Conservation (phyloP, 345 rosid species). For the Lagerstroemia speciosa region DNA sequence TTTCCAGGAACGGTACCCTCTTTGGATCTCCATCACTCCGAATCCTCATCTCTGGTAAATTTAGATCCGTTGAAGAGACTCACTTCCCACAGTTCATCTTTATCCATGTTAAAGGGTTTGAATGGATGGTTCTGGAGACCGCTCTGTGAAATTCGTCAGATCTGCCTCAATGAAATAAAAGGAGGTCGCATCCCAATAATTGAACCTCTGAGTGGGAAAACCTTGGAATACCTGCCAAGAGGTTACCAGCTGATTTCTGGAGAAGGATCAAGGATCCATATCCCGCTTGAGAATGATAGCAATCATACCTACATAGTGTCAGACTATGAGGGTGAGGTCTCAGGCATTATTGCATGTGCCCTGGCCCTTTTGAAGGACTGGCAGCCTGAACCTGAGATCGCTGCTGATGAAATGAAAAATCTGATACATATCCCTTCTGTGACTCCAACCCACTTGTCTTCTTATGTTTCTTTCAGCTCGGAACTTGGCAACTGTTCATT, state of each 20-base stretch:
- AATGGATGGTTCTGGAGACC: slow-evolving; percentile 86
- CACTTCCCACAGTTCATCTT: slow-evolving; percentile 25
- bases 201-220: slow-evolving; percentile 32
- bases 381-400: slow-evolving; percentile 18
- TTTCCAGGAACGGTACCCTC: neutral
- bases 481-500: slow-evolving; percentile 34
- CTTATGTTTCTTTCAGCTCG: slow-evolving; percentile 48
- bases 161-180: slow-evolving; percentile 45
- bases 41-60: no score
- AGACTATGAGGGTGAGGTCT: slow-evolving; percentile 83
- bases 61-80: slow-evolving; percentile 19
- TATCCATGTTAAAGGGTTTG: slow-evolving; percentile 31
- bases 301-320: slow-evolving; percentile 49
- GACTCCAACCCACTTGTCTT: slow-evolving; percentile 42
- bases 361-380: slow-evolving; percentile 45
- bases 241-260: slow-evolving; percentile 51
- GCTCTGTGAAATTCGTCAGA: slow-evolving; percentile 52
- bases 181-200: slow-evolving; percentile 49
- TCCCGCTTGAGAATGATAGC: slow-evolving; percentile 32
- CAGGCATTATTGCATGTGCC: slow-evolving; percentile 88
- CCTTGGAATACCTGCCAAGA: slow-evolving; percentile 32
- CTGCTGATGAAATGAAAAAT: slow-evolving; percentile 22
- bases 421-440: slow-evolving; percentile 28
- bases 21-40: slow-evolving; percentile 14
- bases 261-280: slow-evolving; percentile 67